Conservation (phyloP, 352 stramenopile genomes). For the Thalassiosira mediterranea region DNA sequence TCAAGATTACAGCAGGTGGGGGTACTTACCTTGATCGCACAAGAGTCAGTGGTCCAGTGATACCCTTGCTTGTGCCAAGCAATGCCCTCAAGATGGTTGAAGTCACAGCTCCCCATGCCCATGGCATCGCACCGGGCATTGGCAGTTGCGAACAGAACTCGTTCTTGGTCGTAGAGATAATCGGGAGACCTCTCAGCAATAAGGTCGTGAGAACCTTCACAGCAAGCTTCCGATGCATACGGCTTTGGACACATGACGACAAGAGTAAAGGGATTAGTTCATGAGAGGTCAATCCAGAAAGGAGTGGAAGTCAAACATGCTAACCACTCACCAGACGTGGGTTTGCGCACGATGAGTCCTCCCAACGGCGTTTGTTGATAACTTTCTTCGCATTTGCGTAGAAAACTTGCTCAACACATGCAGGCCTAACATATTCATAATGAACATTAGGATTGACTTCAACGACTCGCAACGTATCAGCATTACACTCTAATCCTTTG, state of each 20-base stretch:
- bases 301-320: no score
- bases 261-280: no score
- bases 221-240: conserved; percentile 60
- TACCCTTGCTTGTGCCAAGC: conserved; percentile 41
- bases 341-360: conserved; percentile 58
- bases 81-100: conserved; percentile 53
- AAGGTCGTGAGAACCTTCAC: conserved; percentile 28
- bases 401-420: conserved; percentile 80
- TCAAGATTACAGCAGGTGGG: no score
- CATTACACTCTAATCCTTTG: conserved; percentile 60
- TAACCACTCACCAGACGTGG: no score
- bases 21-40: no score
- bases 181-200: conserved; percentile 32
- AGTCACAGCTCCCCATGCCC: conserved; percentile 49
- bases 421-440: conserved; percentile 77
- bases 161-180: conserved; percentile 61
- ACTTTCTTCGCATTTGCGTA: conserved; percentile 66
- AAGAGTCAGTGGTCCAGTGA: conserved; percentile 37
- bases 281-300: no score
- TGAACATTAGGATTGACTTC: conserved; percentile 61
- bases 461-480: conserved; percentile 71
- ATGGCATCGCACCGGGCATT: conserved; percentile 37
- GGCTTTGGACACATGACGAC: no score
- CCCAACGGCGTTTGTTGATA: conserved; percentile 41
- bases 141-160: conserved; percentile 44